Conservation (phyloP, 2,329 filamentous ascomycete genomes). For the Fusarium sp. region DNA sequence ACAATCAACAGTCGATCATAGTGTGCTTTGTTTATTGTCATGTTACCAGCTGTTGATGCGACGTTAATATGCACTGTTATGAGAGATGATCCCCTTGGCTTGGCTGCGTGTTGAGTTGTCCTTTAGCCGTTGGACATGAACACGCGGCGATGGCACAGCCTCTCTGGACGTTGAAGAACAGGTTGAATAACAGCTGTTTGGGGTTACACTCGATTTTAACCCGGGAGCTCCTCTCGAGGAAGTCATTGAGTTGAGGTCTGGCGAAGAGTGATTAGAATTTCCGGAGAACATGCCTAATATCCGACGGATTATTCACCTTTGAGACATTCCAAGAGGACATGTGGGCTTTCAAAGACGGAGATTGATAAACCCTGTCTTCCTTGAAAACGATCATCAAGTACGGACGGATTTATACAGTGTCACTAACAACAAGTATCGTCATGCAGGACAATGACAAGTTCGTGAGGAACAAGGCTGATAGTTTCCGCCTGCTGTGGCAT, state of each 20-base stretch:
- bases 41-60: constrained; percentile 10
- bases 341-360: constrained; percentile 9
- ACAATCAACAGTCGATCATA: constrained; percentile 22
- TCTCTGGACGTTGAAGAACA: neutral
- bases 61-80: constrained; percentile 24
- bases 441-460: neutral
- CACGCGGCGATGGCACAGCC: constrained; percentile 24
- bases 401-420: constrained; percentile 7
- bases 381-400: constrained; percentile 2
- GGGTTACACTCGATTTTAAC: constrained; percentile 10
- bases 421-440: neutral
- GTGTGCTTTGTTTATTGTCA: constrained; percentile 4
- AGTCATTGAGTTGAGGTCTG: neutral
- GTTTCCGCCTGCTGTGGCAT: constrained; percentile 19
- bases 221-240: neutral
- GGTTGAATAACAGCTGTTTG: neutral
- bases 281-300: neutral
- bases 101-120: constrained; percentile 1
- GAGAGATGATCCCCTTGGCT: constrained; percentile 15
- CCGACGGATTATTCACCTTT: neutral
- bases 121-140: constrained; percentile 31
- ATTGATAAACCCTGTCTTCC: neutral
- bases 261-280: neutral
- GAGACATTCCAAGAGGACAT: neutral
- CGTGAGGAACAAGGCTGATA: constrained; percentile 22